A percentile compares a stretch with the other conserved stretches of the same genome.
Evolutionary conservation across 148 eudicot species (phyloP).

Genomic region (Fagopyrum tataricum): DNA sequence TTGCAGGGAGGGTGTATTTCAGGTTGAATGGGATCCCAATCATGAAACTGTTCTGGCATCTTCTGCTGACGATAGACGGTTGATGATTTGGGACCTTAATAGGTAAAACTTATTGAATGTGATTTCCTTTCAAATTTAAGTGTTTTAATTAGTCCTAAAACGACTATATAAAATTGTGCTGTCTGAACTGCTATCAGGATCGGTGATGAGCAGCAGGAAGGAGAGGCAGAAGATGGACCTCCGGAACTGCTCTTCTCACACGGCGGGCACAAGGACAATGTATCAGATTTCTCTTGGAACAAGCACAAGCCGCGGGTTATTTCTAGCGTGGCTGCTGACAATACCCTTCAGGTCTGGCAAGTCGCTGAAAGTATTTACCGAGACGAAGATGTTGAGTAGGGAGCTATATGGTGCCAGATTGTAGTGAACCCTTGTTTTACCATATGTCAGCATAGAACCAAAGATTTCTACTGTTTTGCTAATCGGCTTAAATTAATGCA

Average conservation of each 20-base stretch:
- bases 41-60: constrained; percentile 93
- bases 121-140: no score
- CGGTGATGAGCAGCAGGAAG: constrained; percentile 95
- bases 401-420: background rate
- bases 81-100: constrained; percentile 99
- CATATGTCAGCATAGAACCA: background rate
- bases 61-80: constrained; percentile 83
- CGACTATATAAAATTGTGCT: background rate
- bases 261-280: constrained; percentile 90
- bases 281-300: constrained; percentile 99
- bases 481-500: background rate
- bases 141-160: background rate
- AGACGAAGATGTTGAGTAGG: constrained; percentile 46
- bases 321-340: constrained; percentile 91
- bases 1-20: constrained; percentile 85
- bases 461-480: background rate
- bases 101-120: constrained; percentile 31
- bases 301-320: constrained; percentile 77
- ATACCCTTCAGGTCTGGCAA: constrained; percentile 80
- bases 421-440: background rate
- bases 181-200: constrained; percentile 37
- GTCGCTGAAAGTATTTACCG: constrained; percentile 73
- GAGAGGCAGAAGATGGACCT: constrained; percentile 96
- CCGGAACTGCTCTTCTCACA: constrained; percentile 95
- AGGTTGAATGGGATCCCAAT: constrained; percentile 98